phyloP scores from a whole-genome alignment of 257 asterid species.

The Lycium ferocissimum region DNA sequence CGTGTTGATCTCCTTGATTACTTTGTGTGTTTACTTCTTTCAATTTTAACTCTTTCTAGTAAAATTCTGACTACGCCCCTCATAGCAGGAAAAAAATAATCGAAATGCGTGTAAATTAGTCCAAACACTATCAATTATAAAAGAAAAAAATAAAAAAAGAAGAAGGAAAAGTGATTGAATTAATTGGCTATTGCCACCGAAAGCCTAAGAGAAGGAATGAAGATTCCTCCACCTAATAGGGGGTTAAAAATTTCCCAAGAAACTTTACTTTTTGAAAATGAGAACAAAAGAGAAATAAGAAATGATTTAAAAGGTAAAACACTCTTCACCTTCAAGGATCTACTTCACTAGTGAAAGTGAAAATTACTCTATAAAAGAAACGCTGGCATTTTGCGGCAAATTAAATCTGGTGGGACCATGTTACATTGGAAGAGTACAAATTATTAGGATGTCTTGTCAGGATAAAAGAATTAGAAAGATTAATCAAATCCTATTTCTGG shows the following conservation, averaged over 20 bases:
- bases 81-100: background rate
- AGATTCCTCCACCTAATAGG: conserved; percentile 15
- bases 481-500: background rate
- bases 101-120: accelerated
- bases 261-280: conserved; percentile 23
- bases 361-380: conserved; percentile 28
- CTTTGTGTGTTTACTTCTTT: too few relatives aligned
- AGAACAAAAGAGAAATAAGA: background rate
- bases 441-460: background rate
- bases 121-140: accelerated
- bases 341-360: conserved; percentile 25
- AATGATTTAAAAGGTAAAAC: background rate
- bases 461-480: background rate
- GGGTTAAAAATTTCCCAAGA: conserved; percentile 23
- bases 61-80: too few relatives aligned
- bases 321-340: conserved; percentile 8
- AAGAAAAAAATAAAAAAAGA: background rate
- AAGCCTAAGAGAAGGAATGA: conserved; percentile 46
- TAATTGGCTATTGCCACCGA: conserved; percentile 57
- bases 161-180: conserved; percentile 41
- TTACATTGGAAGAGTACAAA: background rate
- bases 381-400: conserved; percentile 45
- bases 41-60: too few relatives aligned
- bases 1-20: too few relatives aligned
- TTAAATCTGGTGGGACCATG: conserved; percentile 42